Evolutionary conservation across 306 rosid species (phyloP), one percentile per base, ranked within the genome.

Genomic region (Gastrolobium bilobum): DNA sequence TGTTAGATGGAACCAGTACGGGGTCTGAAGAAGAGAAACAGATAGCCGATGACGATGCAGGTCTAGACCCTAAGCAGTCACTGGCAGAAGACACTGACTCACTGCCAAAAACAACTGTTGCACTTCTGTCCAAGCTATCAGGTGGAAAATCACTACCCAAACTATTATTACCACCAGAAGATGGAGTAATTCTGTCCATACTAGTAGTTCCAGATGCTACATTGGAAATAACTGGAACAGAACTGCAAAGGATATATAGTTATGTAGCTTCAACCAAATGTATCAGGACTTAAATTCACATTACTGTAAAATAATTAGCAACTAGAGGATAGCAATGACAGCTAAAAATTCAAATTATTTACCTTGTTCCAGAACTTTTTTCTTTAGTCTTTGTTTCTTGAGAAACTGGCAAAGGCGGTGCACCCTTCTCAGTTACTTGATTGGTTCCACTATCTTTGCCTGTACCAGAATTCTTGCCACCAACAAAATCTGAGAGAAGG

Each of bases 361-460:
- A 94, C 98, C 97, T 85, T 67, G 89, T 77, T 80, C 68, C 85
- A 10, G 86, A 75, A 80, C 71, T 83, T 83, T 85, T 86, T 79
- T 87, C 99, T 77, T 85, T 88, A 74, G 71, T 78, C 73, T 82
- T 84, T 56, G 78, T 84, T 86, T 89, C 97, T 47, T 81, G 91
- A 81, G 90, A 86, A 77, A 82, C 83, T 44, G 86, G 79, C 79
- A 78, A 53, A 74, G 85, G 80, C 14, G 80, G 84, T 69, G 58
- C 74, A 71, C 75, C 83, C 87, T 90, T 93, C 88, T 90, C 99
- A 48, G 77, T 76, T 46, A 77, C 83, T 87, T 83, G 94, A 82
- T 69, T 86, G 58, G 82, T 59, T 74, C 99, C 97, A 90, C 79
- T 87, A 79, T 88, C 94, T 70, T 86, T 91, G 53, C 88, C 93